phyloP scores from a whole-genome alignment of 257 asterid species.

The Mitragyna speciosa region DNA sequence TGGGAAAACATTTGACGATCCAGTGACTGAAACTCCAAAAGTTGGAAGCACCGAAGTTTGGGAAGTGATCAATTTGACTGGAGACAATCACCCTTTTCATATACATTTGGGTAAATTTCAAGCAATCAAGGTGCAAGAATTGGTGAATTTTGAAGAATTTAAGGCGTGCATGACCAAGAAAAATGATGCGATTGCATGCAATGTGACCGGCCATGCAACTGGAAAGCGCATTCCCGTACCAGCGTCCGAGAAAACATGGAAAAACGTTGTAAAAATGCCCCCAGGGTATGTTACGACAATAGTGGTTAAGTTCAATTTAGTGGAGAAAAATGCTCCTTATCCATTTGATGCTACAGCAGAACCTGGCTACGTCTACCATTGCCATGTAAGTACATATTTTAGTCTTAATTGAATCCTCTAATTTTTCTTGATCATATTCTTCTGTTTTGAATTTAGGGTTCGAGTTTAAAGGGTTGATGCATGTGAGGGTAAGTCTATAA shows the following conservation, averaged over 20 bases:
- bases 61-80: slow-evolving; percentile 7
- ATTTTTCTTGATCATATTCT: not conserved
- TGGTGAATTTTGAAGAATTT: not conserved
- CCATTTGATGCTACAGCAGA: slow-evolving; percentile 19
- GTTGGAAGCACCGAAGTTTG: not conserved
- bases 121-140: not conserved
- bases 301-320: slow-evolving; percentile 18
- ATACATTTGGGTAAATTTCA: not conserved
- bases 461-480: too few species aligned
- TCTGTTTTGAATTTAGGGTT: not conserved
- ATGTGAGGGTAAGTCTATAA: too few species aligned
- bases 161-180: not conserved
- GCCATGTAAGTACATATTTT: slow-evolving; percentile 6
- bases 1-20: not conserved
- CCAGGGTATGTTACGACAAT: slow-evolving; percentile 13
- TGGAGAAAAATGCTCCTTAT: slow-evolving; percentile 13
- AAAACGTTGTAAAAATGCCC: slow-evolving; percentile 8
- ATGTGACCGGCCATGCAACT: not conserved
- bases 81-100: slow-evolving; percentile 5
- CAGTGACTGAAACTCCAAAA: not conserved
- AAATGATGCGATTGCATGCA: not conserved
- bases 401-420: too few species aligned
- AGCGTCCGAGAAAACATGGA: not conserved
- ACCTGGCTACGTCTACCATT: slow-evolving; percentile 18
- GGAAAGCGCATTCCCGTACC: not conserved